These are phyloP conservation scores for Fomes fomentarius DNA, from an alignment of 1,284 basidiomycete genomes.

Conservation along the genomic window DNA sequence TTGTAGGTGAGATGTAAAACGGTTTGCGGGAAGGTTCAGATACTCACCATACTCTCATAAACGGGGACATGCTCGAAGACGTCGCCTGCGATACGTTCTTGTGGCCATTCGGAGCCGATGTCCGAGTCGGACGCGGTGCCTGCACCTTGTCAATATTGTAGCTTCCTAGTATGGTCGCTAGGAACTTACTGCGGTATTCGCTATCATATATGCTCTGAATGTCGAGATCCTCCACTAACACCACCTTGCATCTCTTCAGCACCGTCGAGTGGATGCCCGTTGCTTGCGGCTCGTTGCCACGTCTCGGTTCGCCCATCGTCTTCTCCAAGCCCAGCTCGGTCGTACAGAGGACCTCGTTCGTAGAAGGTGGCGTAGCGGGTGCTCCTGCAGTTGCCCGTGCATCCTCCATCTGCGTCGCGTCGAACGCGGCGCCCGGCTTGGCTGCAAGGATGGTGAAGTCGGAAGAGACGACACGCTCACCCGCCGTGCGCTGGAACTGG, in stretches of 20 bases:
- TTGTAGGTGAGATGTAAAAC: too few species aligned
- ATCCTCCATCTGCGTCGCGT: slow-evolving; percentile 47
- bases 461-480: slow-evolving; percentile 53
- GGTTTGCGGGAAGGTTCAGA: too few species aligned
- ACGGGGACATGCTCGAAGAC: too few species aligned
- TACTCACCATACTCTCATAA: too few species aligned
- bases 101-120: too few species aligned
- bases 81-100: too few species aligned
- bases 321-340: slow-evolving; percentile 39
- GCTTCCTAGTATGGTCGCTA: too few species aligned
- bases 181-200: too few species aligned
- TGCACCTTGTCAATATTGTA: too few species aligned
- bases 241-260: neutral
- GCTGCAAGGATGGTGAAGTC: slow-evolving; percentile 37
- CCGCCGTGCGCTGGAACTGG: slow-evolving; percentile 50
- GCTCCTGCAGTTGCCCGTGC: slow-evolving; percentile 30
- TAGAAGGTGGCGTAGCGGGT: neutral
- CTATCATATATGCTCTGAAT: too few species aligned
- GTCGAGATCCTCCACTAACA: neutral
- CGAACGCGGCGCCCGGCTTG: slow-evolving; percentile 41
- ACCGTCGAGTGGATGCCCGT: neutral
- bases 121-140: too few species aligned
- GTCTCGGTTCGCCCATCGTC: slow-evolving; percentile 10
- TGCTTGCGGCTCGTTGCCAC: neutral
- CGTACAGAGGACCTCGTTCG: slow-evolving; percentile 34